Evolutionary conservation across 352 stramenopile genomes (phyloP), one percentile per base, ranked within the genome.

Genomic region (Globisporangium ultimum): DNA sequence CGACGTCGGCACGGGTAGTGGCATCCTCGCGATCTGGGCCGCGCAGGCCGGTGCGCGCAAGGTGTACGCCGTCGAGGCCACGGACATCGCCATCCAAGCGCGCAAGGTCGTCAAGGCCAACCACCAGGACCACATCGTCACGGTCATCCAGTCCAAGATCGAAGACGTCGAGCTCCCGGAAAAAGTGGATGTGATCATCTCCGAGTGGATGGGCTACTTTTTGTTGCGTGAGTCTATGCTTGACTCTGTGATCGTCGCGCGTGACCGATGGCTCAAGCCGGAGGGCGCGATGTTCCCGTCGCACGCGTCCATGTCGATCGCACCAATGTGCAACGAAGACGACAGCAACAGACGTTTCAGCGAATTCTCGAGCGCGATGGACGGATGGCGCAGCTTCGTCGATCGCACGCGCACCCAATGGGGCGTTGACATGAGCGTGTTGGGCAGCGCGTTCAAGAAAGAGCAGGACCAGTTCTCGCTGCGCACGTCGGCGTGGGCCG

Each of bases 131-230:
- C 77, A 98, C 70, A 89, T 99, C 60, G 89, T 99, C 22, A 98
- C 97, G 18, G 97, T 99, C 38, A 99, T 99, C 68, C 95, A 99
- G 82, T 89, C 93, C 55, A 97, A 98, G 68, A 97, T 99, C 5
- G 98, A 99, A 75, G 96, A 99, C 55, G 88, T 99, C 18, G 70
- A 98, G 61, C 80, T 99, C 2, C 96, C 97, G 0, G 94, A 98
- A 70, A 96, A 98, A 66, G 97, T 99, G 32, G 98, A 99, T 72
- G 97, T 99, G 59, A 99, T 99, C 55, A 97, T 99, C 57, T 99
- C 94, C 13, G 97, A 99, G 80, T 99, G 96, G 95, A 99, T 99
- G 98, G 87, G 87, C 57, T 99, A 99, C 80, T 99, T 99, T 57
- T 76, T 99, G 18, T 74, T 99, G 48, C 88, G 98, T 48, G 98